Evolutionary conservation across 2,329 filamentous ascomycete species (phyloP), one percentile per base, ranked within the genome.

Genomic region (Dothiorella sarmentorum): DNA sequence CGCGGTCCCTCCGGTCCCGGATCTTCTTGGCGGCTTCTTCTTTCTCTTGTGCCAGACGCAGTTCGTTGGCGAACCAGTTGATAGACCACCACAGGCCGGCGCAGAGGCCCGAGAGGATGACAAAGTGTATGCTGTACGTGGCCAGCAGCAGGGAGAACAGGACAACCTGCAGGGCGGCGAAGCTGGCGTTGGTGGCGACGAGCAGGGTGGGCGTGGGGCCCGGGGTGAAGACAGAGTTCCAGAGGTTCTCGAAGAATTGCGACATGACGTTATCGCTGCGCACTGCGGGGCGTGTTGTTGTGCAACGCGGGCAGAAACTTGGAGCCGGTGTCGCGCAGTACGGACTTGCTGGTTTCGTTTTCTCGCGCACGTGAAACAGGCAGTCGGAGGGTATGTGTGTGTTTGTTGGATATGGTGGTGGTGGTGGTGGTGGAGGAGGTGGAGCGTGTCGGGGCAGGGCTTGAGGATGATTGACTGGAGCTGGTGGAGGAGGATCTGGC

Each of bases 221-320:
- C 0, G 93, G 90, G 4, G 88, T 94, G 82, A 97, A 97, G 80
- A 97, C 86, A 69, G 90, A 95, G 71, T 89, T 84, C 89, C 91
- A 96, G 61, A 97, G 87, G 65, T 92, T 58, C 26, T 58, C 56
- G 45, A 58, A 58, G 38, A 58, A 58, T 20, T 52, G 44, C 45
- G 56, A 58, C 56, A 58, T 58, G 45, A 35, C 45, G 45, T 37
- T 35, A 37, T 40, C 33, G 45, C 45, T 15, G 45, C 24, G 43
- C 20, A 31, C 31, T 18, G 31, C 4, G 10, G 27, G 20, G 29
- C 27, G 20, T 13, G 15, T 37, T n/a, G n/a, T 33, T n/a, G 52
- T 43, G 29, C 31, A 51, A 51, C 43, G 43, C 26, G 43, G 26
- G 43, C 24, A 51, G 20, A 37, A 18, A 4, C 27, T 7, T 17